phyloP scores from a whole-genome alignment of 202 grass and related monocot species.

The Elaeis oleifera region DNA sequence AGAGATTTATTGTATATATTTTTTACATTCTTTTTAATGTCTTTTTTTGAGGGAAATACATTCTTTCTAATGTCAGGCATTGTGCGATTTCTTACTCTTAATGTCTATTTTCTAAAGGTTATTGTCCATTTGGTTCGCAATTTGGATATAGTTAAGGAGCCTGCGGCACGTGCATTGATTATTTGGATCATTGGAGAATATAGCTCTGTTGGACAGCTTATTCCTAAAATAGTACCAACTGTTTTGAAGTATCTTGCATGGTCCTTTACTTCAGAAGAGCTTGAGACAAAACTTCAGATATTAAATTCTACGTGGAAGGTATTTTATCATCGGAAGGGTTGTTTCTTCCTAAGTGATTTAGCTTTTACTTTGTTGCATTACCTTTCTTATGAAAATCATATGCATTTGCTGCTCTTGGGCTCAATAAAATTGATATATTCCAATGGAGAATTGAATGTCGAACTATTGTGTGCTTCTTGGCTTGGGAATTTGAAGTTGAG shows the following conservation, averaged over 20 bases:
- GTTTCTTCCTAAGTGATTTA: too few species aligned
- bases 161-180: conserved; percentile 70
- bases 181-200: conserved; percentile 91
- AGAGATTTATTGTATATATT: too few species aligned
- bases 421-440: too few species aligned
- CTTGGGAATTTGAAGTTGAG: too few species aligned
- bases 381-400: too few species aligned
- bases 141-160: conserved; percentile 73
- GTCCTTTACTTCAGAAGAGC: conserved; percentile 60
- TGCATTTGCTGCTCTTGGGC: too few species aligned
- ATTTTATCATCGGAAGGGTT: conserved; percentile 1
- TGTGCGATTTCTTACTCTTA: conserved; percentile 6
- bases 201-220: conserved; percentile 52
- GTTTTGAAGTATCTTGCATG: conserved; percentile 86
- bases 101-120: conserved; percentile 40
- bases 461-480: too few species aligned
- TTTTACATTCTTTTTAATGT: too few species aligned
- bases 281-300: conserved; percentile 92
- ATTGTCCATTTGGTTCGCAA: conserved; percentile 63
- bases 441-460: too few species aligned
- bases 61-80: too few species aligned
- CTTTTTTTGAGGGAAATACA: too few species aligned
- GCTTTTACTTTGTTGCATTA: too few species aligned
- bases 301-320: conserved; percentile 86
- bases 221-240: conserved; percentile 57